Conservation (phyloP, 257 asterid genomes). For the Agastache rugosa region DNA sequence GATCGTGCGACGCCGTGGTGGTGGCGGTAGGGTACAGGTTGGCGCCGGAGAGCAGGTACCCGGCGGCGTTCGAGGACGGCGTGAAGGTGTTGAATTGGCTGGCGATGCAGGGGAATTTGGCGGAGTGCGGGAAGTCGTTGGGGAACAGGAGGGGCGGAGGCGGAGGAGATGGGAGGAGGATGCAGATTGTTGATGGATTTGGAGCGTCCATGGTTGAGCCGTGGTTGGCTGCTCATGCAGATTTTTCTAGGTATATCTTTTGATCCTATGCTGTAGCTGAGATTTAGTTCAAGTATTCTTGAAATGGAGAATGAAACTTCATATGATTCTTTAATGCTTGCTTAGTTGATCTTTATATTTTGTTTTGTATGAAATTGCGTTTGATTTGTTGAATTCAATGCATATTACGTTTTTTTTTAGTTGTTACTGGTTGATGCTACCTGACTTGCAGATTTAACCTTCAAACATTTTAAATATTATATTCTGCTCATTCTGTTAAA, state of each 20-base stretch:
- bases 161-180: constrained; percentile 55
- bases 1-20: constrained; percentile 75
- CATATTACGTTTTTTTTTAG: not conserved
- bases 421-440: not conserved
- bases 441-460: not conserved
- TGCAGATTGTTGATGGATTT: constrained; percentile 80
- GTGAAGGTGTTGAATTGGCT: constrained; percentile 76
- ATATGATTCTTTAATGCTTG: not conserved
- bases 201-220: constrained; percentile 74
- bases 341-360: constrained; percentile 1
- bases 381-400: constrained; percentile 27
- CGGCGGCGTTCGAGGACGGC: constrained; percentile 92
- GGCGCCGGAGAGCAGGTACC: constrained; percentile 89
- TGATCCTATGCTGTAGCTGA: not conserved
- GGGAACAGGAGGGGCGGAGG: constrained; percentile 49
- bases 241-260: constrained; percentile 64
- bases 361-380: not conserved
- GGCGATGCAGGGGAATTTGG: constrained; percentile 78
- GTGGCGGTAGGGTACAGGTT: constrained; percentile 85
- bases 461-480: not conserved
- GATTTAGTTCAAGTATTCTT: not conserved
- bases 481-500: not conserved
- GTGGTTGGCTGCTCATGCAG: constrained; percentile 96
- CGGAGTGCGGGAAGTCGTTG: constrained; percentile 57
- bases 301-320: constrained; percentile 10